These are phyloP conservation scores for Pulveroboletus frians DNA, from an alignment of 768 basidiomycete species.

Conservation along the genomic window DNA sequence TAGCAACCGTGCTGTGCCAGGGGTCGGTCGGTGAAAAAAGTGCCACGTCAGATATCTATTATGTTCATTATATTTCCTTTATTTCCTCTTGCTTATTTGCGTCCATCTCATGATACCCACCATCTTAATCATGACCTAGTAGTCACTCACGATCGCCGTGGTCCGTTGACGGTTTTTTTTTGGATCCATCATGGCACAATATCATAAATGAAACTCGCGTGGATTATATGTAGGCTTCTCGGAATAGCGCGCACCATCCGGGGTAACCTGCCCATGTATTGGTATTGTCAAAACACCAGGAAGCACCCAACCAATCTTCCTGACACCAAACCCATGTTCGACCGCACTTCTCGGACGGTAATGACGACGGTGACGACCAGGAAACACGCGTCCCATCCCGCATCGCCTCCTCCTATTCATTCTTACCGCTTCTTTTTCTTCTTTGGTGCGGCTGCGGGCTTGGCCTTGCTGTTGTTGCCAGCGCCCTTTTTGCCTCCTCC, in stretches of 20 bases:
- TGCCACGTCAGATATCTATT: background rate
- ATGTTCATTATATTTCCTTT: slow-evolving; percentile 2
- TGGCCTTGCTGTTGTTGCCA: too few relatives aligned
- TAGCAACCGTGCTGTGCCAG: slow-evolving; percentile 50
- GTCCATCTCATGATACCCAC: slow-evolving; percentile 5
- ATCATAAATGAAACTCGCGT: background rate
- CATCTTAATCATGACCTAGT: background rate
- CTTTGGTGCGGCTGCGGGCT: background rate
- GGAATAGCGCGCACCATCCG: background rate
- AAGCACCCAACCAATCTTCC: background rate
- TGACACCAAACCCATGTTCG: background rate
- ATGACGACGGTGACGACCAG: background rate
- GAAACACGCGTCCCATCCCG: background rate
- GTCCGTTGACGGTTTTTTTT: background rate
- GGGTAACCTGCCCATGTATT: background rate
- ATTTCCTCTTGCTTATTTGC: background rate
- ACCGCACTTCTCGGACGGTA: slow-evolving; percentile 2
- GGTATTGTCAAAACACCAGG: background rate
- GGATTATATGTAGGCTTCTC: background rate
- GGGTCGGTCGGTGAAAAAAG: slow-evolving; percentile 34
- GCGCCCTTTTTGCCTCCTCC: background rate
- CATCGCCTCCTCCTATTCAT: background rate
- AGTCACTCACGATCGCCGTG: slow-evolving; percentile 3
- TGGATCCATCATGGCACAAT: background rate
- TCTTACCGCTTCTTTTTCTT: slow-evolving; percentile 15